Evolutionary conservation across 148 eudicot genomes (phyloP), one percentile per base, ranked within the genome.

Genomic region (Chenopodium quinoa): DNA sequence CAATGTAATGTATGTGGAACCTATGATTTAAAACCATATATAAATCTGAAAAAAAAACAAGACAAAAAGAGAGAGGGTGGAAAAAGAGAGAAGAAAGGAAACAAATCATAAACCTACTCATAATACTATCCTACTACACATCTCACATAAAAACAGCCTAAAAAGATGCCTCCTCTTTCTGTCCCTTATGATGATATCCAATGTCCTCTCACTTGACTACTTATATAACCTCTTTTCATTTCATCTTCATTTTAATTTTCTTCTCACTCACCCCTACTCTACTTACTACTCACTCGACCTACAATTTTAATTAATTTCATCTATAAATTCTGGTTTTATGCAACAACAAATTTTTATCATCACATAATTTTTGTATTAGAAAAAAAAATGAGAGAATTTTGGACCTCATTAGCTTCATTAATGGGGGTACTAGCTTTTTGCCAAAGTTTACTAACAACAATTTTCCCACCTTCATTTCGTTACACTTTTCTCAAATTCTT

Each of bases 371-470:
- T 40, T 40, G 44, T 40, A 40, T 5, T 40, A 4, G 44, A 40
- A 40, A 40, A 20, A n/a, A 85, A 46, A 50, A 95, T 95, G 99
- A 90, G 88, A 75, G 97, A 95, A 73, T 65, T 89, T 13, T 95
- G 99, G 99, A 90, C 93, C 3, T 86, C 97, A 46, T 56, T 95
- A 86, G 97, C 99, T 0, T 92, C 99, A 2, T 25, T 95, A 31
- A 92, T 95, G 97, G 99, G 97, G 0, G 94, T 93, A 1, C 79
- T 87, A 80, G 99, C 97, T 48, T 95, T 95, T 81, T 89, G 89
- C 84, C 97, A 92, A 62, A 88, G 87, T 47, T 82, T 95, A 31
- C 60, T 95, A 58, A 86, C 92, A 78, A 81, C 93, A 4, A 62
- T 95, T 10, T 86, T 95, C 86, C 97, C 99, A 4, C 99, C 99